phyloP scores from a whole-genome alignment of 192 early-diverging fungal genomes.

The Jimgerdemannia lactiflua region DNA sequence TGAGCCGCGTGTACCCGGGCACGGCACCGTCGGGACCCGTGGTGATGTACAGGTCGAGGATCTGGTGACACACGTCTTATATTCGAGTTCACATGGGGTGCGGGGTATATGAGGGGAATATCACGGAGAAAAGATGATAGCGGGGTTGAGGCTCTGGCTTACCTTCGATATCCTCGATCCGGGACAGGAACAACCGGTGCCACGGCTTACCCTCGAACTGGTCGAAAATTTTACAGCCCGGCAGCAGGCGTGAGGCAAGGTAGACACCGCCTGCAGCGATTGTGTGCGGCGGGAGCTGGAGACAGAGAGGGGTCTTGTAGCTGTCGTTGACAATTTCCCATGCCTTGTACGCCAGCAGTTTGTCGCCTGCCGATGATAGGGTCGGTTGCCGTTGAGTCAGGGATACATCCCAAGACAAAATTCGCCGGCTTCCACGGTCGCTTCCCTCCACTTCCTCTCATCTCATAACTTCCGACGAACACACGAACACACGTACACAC shows the following conservation, averaged over 20 bases:
- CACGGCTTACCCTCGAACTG: constrained; percentile 35
- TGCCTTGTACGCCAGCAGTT: constrained; percentile 20
- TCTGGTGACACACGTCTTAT: constrained; percentile 48
- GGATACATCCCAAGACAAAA: constrained; percentile 2
- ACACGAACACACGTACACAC: not conserved
- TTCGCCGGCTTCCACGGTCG: not conserved
- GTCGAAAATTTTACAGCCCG: constrained; percentile 18
- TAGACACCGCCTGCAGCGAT: constrained; percentile 64
- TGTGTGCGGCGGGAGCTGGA: constrained; percentile 62
- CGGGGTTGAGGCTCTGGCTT: constrained; percentile 1
- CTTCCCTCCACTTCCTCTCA: too few relatives aligned
- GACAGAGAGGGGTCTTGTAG: constrained; percentile 53
- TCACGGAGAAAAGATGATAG: not conserved
- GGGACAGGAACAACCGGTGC: constrained; percentile 42
- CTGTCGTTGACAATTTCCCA: constrained; percentile 49
- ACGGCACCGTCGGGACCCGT: constrained; percentile 26
- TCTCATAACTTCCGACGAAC: too few relatives aligned
- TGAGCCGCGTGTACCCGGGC: constrained; percentile 37
- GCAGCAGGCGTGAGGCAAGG: constrained; percentile 42
- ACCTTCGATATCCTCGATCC: constrained; percentile 60
- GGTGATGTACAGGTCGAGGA: constrained; percentile 46
- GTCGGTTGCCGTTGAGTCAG: too few relatives aligned
- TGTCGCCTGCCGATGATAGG: not conserved
- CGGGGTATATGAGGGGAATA: not conserved
- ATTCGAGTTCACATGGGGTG: too few relatives aligned